Evolutionary conservation across 106 monocot genomes (phyloP).

Genomic region (Dendrobium officinale): DNA sequence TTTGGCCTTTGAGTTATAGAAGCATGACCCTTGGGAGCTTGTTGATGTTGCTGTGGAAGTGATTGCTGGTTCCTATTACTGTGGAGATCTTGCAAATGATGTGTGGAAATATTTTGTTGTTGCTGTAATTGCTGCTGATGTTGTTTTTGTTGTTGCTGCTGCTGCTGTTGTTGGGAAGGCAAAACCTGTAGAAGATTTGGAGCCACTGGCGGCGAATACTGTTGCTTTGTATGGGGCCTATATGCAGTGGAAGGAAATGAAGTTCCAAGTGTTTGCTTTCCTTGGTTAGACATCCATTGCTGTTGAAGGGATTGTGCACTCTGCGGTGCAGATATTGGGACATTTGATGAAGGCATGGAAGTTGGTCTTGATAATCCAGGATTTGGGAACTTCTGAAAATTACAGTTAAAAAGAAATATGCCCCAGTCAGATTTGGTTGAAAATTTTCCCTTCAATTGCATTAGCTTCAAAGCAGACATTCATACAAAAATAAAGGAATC

Average conservation of each 20-base stretch:
- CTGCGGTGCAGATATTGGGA: conserved; percentile 28
- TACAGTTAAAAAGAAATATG: not conserved
- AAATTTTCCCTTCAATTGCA: not conserved
- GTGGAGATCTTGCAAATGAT: conserved; percentile 22
- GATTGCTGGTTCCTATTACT: conserved; percentile 40
- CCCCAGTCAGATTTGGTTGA: not conserved
- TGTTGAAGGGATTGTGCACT: conserved; percentile 42
- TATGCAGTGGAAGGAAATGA: conserved; percentile 30
- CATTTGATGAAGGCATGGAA: conserved; percentile 30
- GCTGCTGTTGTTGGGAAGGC: conserved; percentile 20
- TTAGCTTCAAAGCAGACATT: not conserved
- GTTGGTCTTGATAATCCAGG: conserved; percentile 35
- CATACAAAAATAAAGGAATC: not conserved
- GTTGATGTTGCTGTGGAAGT: conserved; percentile 26
- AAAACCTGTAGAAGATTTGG: conserved; percentile 18
- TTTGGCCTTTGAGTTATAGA: conserved; percentile 27
- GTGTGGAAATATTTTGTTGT: conserved; percentile 21
- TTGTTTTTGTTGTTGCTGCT: conserved; percentile 17
- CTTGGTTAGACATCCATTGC: conserved; percentile 37
- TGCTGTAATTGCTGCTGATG: conserved; percentile 14
- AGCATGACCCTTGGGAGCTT: conserved; percentile 22
- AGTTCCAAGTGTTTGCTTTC: conserved; percentile 34
- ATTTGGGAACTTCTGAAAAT: conserved; percentile 40
- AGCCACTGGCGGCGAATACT: conserved; percentile 7
- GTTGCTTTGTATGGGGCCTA: conserved; percentile 50